Percentiles rank a stretch among this genome's conserved stretches.
Evolutionary conservation across 2,329 filamentous ascomycete species (phyloP).

Genomic region (Aureobasidium sp.): DNA sequence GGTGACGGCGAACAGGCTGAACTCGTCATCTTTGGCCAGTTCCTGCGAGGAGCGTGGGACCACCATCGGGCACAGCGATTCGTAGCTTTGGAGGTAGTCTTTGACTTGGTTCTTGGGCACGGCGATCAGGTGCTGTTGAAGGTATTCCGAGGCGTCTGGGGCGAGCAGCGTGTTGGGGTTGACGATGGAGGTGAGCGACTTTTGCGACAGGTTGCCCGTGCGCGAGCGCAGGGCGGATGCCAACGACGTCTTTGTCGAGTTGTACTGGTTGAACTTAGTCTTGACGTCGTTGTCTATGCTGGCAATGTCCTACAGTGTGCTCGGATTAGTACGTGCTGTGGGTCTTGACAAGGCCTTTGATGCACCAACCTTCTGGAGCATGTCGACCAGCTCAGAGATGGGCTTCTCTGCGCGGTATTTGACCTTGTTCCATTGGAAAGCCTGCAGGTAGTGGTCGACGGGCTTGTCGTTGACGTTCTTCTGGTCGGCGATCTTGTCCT

Average conservation of each 20-base stretch:
- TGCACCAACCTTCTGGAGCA: conserved; percentile 71
- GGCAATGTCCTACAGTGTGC: conserved; percentile 61
- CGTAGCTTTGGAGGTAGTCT: conserved; percentile 84
- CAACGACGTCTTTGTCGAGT: conserved; percentile 78
- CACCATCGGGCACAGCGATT: conserved; percentile 78
- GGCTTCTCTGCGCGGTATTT: conserved; percentile 93
- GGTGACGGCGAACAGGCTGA: conserved; percentile 78
- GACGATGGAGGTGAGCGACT: conserved; percentile 84
- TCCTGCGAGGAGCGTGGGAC: conserved; percentile 80
- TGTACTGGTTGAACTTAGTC: conserved; percentile 90
- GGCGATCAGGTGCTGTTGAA: conserved; percentile 90
- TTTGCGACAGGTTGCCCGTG: conserved; percentile 89
- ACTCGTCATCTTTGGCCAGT: conserved; percentile 82
- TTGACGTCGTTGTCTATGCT: conserved; percentile 96
- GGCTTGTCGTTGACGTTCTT: conserved; percentile 95
- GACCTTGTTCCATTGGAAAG: conserved; percentile 94
- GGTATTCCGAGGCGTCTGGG: conserved; percentile 79
- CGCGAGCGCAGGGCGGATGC: conserved; percentile 77
- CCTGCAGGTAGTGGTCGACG: conserved; percentile 85
- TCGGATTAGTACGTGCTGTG: background rate
- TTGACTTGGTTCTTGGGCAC: conserved; percentile 75
- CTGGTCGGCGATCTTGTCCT: conserved; percentile 74
- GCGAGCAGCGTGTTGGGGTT: conserved; percentile 67
- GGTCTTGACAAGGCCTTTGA: too few relatives aligned
- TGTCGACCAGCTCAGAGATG: conserved; percentile 77